phyloP scores from a whole-genome alignment of 768 basidiomycete genomes.

The Leccinum uliginosum region DNA sequence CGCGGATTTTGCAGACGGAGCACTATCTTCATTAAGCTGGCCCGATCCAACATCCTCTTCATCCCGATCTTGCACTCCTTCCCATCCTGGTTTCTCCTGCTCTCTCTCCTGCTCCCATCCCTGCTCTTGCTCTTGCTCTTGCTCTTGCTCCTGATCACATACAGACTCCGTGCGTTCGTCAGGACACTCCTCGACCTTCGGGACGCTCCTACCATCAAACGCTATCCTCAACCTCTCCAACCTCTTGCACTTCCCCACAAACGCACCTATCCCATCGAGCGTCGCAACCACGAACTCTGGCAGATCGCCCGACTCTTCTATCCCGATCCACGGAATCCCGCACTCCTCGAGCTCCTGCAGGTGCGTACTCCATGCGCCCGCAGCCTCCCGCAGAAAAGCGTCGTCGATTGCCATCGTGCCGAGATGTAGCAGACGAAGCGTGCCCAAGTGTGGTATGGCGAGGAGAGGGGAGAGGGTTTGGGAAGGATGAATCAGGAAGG shows the following conservation, averaged over 20 bases:
- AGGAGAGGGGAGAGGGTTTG: conserved; percentile 24
- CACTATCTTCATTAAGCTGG: background rate
- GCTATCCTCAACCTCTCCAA: conserved; percentile 19
- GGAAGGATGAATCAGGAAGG: conserved; percentile 25
- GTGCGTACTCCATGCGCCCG: conserved; percentile 23
- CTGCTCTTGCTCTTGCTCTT: background rate
- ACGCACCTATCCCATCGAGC: conserved; percentile 19
- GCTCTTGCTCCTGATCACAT: background rate
- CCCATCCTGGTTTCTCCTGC: background rate
- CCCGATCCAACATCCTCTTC: background rate
- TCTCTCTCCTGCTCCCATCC: background rate
- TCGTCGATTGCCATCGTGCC: conserved; percentile 28
- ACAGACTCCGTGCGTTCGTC: background rate
- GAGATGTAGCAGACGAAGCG: conserved; percentile 21
- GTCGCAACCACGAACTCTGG: conserved; percentile 15
- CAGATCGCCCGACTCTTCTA: conserved; percentile 11
- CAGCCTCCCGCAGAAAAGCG: conserved; percentile 23
- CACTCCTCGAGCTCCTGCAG: conserved; percentile 26
- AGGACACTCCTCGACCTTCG: background rate
- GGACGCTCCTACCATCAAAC: conserved; percentile 22
- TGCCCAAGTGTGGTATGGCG: conserved; percentile 15
- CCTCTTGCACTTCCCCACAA: conserved; percentile 16
- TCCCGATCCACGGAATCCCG: conserved; percentile 25
- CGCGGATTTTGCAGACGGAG: background rate
- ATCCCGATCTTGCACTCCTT: background rate